These are phyloP conservation scores for Aspergillus affinis DNA, from an alignment of 495 filamentous ascomycete species.

Conservation along the genomic window DNA sequence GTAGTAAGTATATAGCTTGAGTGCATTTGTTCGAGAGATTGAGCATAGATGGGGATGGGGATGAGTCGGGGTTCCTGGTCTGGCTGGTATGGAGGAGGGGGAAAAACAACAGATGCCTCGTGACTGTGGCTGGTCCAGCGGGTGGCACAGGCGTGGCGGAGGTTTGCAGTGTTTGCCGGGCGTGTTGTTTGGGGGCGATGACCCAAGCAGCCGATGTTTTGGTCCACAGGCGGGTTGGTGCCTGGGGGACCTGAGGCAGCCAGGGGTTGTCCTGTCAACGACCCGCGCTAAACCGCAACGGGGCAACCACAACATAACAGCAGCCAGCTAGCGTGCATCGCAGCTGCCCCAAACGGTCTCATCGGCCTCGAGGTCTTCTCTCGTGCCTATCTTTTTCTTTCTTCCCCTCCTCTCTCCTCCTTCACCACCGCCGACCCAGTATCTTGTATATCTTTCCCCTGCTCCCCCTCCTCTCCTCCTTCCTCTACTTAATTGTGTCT, in stretches of 20 bases:
- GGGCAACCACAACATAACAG: conserved; percentile 46
- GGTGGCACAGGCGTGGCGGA: not conserved
- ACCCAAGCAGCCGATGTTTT: conserved; percentile 15
- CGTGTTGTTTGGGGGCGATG: not conserved
- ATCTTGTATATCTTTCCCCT: conserved; percentile 19
- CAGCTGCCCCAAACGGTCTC: conserved; percentile 38
- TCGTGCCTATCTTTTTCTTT: conserved; percentile 26
- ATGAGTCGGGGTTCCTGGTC: no score
- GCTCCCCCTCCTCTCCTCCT: conserved; percentile 1
- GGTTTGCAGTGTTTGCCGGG: conserved; percentile 5
- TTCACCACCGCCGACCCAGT: not conserved
- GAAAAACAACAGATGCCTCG: not conserved
- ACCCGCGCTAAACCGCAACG: conserved; percentile 30
- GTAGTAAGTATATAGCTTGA: no score
- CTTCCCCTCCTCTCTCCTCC: conserved; percentile 19
- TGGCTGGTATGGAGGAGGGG: no score
- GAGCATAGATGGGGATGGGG: no score
- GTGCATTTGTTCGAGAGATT: no score
- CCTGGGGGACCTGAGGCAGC: conserved; percentile 17
- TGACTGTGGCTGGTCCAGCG: not conserved
- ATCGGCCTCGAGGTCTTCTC: conserved; percentile 30
- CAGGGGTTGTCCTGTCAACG: conserved; percentile 45
- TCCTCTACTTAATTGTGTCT: not conserved
- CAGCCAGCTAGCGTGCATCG: conserved; percentile 37
- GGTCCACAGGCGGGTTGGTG: not conserved